Base-by-base conservation (phyloP, 495 filamentous ascomycete genomes). In the Amniculicola lignicola region DNA sequence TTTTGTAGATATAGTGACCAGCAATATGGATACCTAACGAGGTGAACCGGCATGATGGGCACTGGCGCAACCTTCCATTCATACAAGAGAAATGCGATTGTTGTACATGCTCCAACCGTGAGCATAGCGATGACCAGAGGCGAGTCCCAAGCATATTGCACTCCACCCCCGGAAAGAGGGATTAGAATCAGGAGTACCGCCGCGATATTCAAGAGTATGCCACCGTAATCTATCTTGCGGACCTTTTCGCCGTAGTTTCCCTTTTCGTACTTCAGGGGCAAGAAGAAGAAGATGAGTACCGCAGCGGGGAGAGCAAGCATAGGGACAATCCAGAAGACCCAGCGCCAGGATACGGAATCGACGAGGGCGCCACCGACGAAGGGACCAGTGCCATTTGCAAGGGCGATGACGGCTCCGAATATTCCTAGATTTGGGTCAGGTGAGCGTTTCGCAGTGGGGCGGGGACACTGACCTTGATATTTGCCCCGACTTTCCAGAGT, bases 41-140 rank as follows among this genome's bases (percentile, higher is more conserved):
- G 73, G 14, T 68, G 68, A 35, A 83, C 76, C 47, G 80, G 80
- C 66, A 84, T 75, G 74, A 85, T 84, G 2, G 81, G 81, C 45
- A 85, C 66, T 9, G 69, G 49, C 3, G 81, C 77, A 38, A 78
- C 66, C 57, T 77, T 81, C 77, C 79, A 82, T 53, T 85, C 80
- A 38, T 79, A 74, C 6, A 82, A 57, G 19, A 79, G 49, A 57
- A 83, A 85, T 0, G 70, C 62, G 35, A 79, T 37, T 23, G 77
- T 59, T 0, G 72, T 68, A 19, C 74, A 67, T 3, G 64, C 66
- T 25, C 81, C 79, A 23, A 85, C 72, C 1, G 68, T 64, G 25
- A 87, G 72, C 79, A 85, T 83, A 38, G 75, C 75, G 27, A 87
- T 83, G 2, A 84, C 76, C 70, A 84, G 73, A 0, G 80, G 69